Base-by-base conservation (phyloP, 1,284 basidiomycete genomes). In the Singerocomus inundabilis region DNA sequence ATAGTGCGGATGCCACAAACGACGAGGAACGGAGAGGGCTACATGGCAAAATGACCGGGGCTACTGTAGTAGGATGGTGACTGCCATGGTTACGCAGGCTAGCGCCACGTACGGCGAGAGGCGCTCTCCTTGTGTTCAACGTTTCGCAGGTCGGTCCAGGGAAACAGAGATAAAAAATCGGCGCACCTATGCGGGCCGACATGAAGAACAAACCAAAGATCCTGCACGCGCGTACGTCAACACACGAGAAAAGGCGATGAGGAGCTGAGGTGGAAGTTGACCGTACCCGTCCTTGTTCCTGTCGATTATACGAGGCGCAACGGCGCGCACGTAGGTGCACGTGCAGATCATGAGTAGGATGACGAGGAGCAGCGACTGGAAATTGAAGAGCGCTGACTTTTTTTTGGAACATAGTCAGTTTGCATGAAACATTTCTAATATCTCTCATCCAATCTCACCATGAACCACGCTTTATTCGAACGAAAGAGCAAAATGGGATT, bases 301-400 rank as follows among this genome's bases (percentile, higher is more conserved):
- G 70, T 99, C 97, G 26, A 99, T 80, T 7, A 99, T 73, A 24
- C 89, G 80, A 5, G 96, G 96, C 5, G 91, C 88, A 4, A 93
- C 85, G 0, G 92, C 88, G 48, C 96, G 85, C 15, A 96, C 80
- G 68, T 99, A 99, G 3, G 97, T 96, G 77, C 93, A 98, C 38
- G 96, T 98, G 75, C 97, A 99, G 54, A 98, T 94, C 66, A 91
- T 77, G 45, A 99, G 82, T 15, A 99, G 80, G 55, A 98, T 86
- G 66, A 97, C 93, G 59, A 97, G 84, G 12, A 99, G 80, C 16
- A 99, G 81, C 1, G 93, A 95, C 71, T 96, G 89, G 67, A 99
- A 99, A 75, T 98, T 96, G 84, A 99, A 98, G 32, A 99, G 79
- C 7, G 97, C 96, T 39, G 95, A 96, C 95, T n/a, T n/a, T n/a